A percentile compares a stretch with the other conserved stretches of the same genome.
These are phyloP conservation scores for Cystofilobasidium macerans DNA, from an alignment of 768 basidiomycete species.

Conservation along the genomic window DNA sequence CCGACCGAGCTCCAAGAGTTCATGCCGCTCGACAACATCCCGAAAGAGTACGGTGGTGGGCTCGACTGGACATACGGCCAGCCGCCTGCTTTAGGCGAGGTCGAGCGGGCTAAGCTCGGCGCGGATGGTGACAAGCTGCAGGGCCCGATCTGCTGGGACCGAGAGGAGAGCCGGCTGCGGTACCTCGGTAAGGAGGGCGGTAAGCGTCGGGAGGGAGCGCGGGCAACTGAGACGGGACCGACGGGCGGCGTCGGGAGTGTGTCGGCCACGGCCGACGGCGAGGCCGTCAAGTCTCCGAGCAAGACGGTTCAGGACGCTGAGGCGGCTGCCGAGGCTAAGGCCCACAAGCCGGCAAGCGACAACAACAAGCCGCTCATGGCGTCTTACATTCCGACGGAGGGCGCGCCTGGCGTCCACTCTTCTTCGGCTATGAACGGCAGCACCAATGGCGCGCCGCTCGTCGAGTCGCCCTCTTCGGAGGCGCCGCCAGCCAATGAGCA, in stretches of 20 bases:
- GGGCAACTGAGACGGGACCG: neutral
- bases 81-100: constrained; percentile 15
- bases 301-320: too few species aligned
- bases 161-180: neutral
- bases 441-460: neutral
- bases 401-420: neutral
- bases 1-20: constrained; percentile 10
- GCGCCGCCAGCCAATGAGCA: neutral
- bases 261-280: too few species aligned
- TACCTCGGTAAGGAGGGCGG: neutral
- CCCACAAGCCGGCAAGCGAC: neutral
- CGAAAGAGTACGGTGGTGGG: constrained; percentile 24
- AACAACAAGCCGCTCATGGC: constrained; percentile 1
- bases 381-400: neutral
- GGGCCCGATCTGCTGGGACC: constrained; percentile 16
- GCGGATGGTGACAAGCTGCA: constrained; percentile 5
- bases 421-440: too few species aligned
- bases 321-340: too few species aligned
- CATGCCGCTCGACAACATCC: constrained; percentile 23
- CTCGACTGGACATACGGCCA: constrained; percentile 26
- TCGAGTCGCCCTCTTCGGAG: neutral
- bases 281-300: neutral
- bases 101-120: neutral
- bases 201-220: neutral
- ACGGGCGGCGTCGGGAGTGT: too few species aligned